Evolutionary conservation across 371 early-diverging fungal genomes (phyloP), one percentile per base, ranked within the genome.

Genomic region (Coemansia sp.): DNA sequence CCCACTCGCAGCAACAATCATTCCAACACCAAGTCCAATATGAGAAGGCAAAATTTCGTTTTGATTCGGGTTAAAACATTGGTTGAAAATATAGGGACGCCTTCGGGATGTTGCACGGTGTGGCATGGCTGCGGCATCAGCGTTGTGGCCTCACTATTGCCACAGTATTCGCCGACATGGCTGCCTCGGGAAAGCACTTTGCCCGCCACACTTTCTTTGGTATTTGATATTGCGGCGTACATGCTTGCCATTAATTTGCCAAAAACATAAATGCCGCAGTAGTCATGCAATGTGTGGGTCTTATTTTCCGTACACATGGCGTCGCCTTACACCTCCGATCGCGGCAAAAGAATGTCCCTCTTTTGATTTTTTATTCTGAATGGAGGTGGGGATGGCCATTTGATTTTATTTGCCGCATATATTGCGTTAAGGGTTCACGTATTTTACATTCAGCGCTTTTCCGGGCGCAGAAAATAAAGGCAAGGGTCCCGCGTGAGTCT

Each of bases 401-500:
- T 44, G 44, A 16, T 14, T 44, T 9, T 20, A 18, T 50, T 50
- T 50, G 50, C 50, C 21, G 50, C 50, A 50, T 50, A 50, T 50
- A 50, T 50, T 50, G 50, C 50, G 18, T 20, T n/a, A 20, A 20
- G 50, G 20, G 20, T 50, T 50, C 50, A 18, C 50, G 50, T 21
- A 50, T 50, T 50, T 20, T 18, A 7, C 50, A 20, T 50, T 50
- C 50, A 50, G 20, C 20, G 21, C 50, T 20, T 50, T 50, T 50
- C 50, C 20, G 50, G 20, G 50, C 20, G 20, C n/a, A 20, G 20
- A 20, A 47, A 18, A 18, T n/a, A 48, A 50, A n/a, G 20, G 50
- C 20, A n/a, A 50, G 50, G 50, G 50, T 50, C 50, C 50, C 50
- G 50, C 50, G 50, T 50, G 50, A 50, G 50, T 50, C 50, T 50